Conservation (phyloP, 306 rosid genomes). For the Citrullus colocynthis region DNA sequence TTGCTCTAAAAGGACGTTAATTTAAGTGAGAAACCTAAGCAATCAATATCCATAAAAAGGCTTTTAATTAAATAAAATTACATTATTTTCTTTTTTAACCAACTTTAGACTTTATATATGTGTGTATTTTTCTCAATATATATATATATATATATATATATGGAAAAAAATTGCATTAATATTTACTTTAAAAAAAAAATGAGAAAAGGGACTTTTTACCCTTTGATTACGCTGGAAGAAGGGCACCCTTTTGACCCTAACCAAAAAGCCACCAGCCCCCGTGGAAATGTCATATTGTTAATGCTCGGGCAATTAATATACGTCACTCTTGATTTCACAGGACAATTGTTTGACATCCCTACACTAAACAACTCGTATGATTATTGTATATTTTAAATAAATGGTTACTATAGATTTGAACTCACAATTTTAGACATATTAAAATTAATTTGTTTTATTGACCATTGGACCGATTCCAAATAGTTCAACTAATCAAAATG, state of each 20-base stretch:
- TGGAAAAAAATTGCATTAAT: too few relatives aligned
- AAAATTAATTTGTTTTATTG: too few relatives aligned
- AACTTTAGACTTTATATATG: not conserved
- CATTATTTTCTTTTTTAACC: not conserved
- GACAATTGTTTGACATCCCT: not conserved
- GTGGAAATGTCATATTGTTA: not conserved
- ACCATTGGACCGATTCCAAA: too few relatives aligned
- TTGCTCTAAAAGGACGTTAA: constrained; percentile 3
- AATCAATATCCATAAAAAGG: not conserved
- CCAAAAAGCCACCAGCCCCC: not conserved
- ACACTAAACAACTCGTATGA: not conserved
- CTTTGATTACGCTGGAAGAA: not conserved
- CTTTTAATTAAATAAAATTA: not conserved
- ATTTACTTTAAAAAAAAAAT: too few relatives aligned
- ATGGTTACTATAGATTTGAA: too few relatives aligned
- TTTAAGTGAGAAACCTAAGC: constrained; percentile 7
- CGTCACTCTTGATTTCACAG: not conserved
- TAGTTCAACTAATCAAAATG: too few relatives aligned
- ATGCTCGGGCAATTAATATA: not conserved
- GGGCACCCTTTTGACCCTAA: constrained; percentile 6
- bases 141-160: too few relatives aligned
- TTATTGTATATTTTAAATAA: not conserved
- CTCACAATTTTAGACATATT: too few relatives aligned
- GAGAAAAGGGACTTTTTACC: not conserved
- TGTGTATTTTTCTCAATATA: too few relatives aligned